Evolutionary conservation across 2,329 filamentous ascomycete species (phyloP), one percentile per base, ranked within the genome.

Genomic region (Colletotrichum costaricense): DNA sequence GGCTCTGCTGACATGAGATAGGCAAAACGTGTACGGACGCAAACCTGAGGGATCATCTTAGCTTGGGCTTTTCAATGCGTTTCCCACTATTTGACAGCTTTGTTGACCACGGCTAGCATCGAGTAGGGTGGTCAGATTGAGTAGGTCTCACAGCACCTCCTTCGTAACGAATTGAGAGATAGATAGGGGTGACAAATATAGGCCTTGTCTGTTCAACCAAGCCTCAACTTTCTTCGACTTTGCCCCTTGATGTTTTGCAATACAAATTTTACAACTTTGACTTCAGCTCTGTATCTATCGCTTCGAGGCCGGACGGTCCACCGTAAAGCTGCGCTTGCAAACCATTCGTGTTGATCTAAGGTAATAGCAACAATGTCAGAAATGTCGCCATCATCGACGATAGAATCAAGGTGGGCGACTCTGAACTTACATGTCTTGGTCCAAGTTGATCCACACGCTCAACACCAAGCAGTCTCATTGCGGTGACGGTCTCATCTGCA

Each of bases 401-500:
- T 24, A 5, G 22, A 46, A 2, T 2, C 69, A 56, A 65, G 28
- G 12, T 26, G 6, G 38, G 5, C 8, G 3, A 16, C 14, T n/a
- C 16, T 3, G n/a, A 38, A 75, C 77, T 74, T 70, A 79, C 77
- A 33, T 79, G 77, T 62, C 74, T 77, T n/a, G 64, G 60, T 5
- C 56, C 65, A 26, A 79, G 75, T 30, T 79, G 74, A 12, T 75
- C 74, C 30, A 77, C 74, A 9, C 65, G 67, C 35, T 76, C 76
- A 7, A 79, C 78, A 2, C 78, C 78, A 22, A 79, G 75, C 19
- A 79, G 55, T 38, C 76, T 77, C 78, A 79, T 79, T 2, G 77
- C 75, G 7, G 78, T 78, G 46, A 68, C 57, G 2, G 76, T 79
- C 63, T 79, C 78, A 24, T 79, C 78, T 1, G 77, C 75, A 7